A percentile compares a stretch with the other conserved stretches of the same genome.
phyloP scores from a whole-genome alignment of 208 protist species.

The Wallacemonas sp. region DNA sequence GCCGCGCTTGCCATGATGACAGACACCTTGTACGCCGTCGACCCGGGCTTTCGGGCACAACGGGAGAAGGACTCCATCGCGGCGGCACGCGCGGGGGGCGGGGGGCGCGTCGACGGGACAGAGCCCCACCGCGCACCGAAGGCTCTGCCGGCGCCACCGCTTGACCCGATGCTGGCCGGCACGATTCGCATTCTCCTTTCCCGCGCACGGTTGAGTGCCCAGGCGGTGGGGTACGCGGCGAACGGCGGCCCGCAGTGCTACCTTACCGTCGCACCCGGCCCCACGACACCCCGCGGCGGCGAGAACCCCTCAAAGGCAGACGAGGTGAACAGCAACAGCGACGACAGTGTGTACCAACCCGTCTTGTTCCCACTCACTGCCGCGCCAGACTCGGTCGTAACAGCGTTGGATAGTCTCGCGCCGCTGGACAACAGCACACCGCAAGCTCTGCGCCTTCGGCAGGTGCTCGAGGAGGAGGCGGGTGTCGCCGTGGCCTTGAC shows the following conservation, averaged over 20 bases:
- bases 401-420: background rate
- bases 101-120: background rate
- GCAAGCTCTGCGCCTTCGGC: background rate
- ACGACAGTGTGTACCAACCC: background rate
- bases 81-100: background rate
- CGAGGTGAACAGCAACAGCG: too few species aligned
- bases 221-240: constrained; percentile 42
- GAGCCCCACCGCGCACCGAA: background rate
- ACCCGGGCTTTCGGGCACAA: constrained; percentile 17
- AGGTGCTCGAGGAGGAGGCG: constrained; percentile 2
- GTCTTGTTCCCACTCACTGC: constrained; percentile 1
- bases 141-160: constrained; percentile 2
- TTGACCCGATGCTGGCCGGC: constrained; percentile 57
- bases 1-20: constrained; percentile 60
- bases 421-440: background rate
- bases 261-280: background rate
- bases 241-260: constrained; percentile 13
- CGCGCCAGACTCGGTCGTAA: background rate
- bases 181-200: constrained; percentile 70
- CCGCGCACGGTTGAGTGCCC: constrained; percentile 60
- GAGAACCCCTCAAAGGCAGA: too few species aligned
- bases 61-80: background rate
- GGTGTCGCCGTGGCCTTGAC: constrained; percentile 1
- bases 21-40: constrained; percentile 49
- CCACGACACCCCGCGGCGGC: background rate